A percentile compares a stretch with the other conserved stretches of the same genome.
Conservation (phyloP, 2,329 filamentous ascomycete species). For the Elsinoe necatrix region DNA sequence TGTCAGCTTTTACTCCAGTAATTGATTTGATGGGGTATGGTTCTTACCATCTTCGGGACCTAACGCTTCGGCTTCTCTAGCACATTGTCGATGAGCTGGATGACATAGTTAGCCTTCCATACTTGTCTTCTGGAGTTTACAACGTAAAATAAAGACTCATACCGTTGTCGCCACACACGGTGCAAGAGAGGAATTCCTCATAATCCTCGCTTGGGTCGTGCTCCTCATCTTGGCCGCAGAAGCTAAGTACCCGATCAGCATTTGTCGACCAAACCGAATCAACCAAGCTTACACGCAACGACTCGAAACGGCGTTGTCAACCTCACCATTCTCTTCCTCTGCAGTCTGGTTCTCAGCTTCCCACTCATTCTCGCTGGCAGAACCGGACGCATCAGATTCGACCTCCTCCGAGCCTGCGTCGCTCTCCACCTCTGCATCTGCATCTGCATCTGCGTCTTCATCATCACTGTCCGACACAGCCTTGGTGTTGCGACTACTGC, state of each 20-base stretch:
- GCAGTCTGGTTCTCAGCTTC: constrained; percentile 46
- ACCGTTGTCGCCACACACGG: constrained; percentile 75
- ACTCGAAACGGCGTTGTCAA: constrained; percentile 44
- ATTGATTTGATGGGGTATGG: background rate
- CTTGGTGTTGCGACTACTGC: constrained; percentile 21
- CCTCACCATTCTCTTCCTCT: constrained; percentile 48
- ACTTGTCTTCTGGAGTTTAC: constrained; percentile 21
- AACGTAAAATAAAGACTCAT: constrained; percentile 34
- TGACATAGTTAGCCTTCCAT: constrained; percentile 36
- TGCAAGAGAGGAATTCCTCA: constrained; percentile 69
- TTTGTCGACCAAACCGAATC: background rate
- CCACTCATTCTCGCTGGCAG: constrained; percentile 43
- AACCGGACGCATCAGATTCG: constrained; percentile 24
- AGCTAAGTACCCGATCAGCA: constrained; percentile 46
- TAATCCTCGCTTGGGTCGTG: constrained; percentile 74
- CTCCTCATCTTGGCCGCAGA: constrained; percentile 75
- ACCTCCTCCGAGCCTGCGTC: constrained; percentile 11
- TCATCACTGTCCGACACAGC: constrained; percentile 25
- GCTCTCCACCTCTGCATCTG: constrained; percentile 33
- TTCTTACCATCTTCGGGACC: constrained; percentile 54
- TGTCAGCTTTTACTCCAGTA: constrained; percentile 21
- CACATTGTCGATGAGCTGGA: constrained; percentile 85
- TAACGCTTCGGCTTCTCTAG: constrained; percentile 60
- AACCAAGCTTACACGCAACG: constrained; percentile 55
- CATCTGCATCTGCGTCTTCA: constrained; percentile 28